Evolutionary conservation across 768 basidiomycete species (phyloP), one percentile per base, ranked within the genome.

Genomic region (Russula compacta): DNA sequence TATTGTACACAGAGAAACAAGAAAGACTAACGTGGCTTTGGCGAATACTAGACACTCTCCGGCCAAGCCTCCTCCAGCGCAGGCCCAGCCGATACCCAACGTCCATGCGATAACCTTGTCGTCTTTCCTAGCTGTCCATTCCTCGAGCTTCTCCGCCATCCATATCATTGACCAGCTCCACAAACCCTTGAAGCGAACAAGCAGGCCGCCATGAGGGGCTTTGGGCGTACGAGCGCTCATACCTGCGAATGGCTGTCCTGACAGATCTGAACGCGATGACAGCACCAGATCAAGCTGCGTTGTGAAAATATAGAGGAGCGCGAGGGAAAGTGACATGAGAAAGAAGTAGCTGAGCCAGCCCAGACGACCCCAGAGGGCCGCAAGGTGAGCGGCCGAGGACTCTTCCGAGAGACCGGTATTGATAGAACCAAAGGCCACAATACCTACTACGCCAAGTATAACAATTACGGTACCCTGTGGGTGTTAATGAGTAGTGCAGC

Each of bases 331-430:
- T 5, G 86, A 70, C 83, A 97, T 89, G 73, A 82, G 71, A 70
- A 91, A 82, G 77, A 98, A 94, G 76, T 84, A 98, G 32, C 79
- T 79, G n/a, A 98, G 83, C 95, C 95, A 98, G 67, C 88, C 87
- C 14, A 80, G 75, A 46, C 95, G 83, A 12, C 84, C 79, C 95
- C 95, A 98, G 42, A 98, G 81, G 59, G 79, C 76, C 7, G 91
- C 89, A 54, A 98, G 79, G 64, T 87, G 89, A 38, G 73, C 71
- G 55, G 89, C 87, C 67, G 89, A 77, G 19, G 89, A 87, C 70
- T 88, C 86, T 19, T 78, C 75, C 4, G 82, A 81, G 56, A 93
- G 81, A 6, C 92, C 92, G 57, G 83, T 83, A 69, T 92, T 90
- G 59, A 92, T 86, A 51, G 85, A 87, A 32, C 91, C 89, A 65